Evolutionary conservation across 202 grass and related monocot species (phyloP).

Genomic region (Sporobolus alterniflorus): DNA sequence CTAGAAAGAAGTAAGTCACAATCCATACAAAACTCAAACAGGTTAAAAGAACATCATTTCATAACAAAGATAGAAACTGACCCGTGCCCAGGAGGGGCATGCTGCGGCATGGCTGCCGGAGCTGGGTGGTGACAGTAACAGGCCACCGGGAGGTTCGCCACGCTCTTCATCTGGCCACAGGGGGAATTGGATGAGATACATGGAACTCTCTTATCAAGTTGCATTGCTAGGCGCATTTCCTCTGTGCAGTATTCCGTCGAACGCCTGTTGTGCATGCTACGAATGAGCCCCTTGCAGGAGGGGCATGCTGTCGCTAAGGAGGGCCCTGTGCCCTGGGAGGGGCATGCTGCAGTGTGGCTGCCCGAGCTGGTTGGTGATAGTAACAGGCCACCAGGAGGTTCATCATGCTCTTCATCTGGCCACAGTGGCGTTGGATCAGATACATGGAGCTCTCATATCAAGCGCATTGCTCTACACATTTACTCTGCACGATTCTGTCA

Average conservation of each 20-base stretch:
- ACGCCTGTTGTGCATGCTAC: not conserved
- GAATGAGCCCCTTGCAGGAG: no score
- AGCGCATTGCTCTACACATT: slow-evolving; percentile 30
- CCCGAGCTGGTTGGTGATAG: slow-evolving; percentile 57
- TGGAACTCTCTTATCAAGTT: not conserved
- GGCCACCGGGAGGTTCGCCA: slow-evolving; percentile 59
- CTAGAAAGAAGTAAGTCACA: no score
- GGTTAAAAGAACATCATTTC: no score
- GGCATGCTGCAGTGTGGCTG: slow-evolving; percentile 23
- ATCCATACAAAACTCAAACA: no score
- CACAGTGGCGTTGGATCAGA: slow-evolving; percentile 32
- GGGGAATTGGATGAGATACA: slow-evolving; percentile 35
- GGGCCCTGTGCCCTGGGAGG: not conserved
- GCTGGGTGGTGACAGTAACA: slow-evolving; percentile 47
- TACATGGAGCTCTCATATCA: not conserved
- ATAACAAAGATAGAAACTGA: no score
- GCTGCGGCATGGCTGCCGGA: slow-evolving; percentile 40
- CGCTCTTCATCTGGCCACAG: slow-evolving; percentile 24
- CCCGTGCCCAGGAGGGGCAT: not conserved
- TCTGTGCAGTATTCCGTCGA: slow-evolving; percentile 28
- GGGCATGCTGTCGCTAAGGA: no score
- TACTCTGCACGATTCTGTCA: slow-evolving; percentile 25
- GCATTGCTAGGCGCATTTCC: slow-evolving; percentile 27
- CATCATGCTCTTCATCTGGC: slow-evolving; percentile 40
- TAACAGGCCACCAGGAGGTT: slow-evolving; percentile 53